Base-by-base conservation (phyloP, 345 rosid species). In the Lepidium didymum region DNA sequence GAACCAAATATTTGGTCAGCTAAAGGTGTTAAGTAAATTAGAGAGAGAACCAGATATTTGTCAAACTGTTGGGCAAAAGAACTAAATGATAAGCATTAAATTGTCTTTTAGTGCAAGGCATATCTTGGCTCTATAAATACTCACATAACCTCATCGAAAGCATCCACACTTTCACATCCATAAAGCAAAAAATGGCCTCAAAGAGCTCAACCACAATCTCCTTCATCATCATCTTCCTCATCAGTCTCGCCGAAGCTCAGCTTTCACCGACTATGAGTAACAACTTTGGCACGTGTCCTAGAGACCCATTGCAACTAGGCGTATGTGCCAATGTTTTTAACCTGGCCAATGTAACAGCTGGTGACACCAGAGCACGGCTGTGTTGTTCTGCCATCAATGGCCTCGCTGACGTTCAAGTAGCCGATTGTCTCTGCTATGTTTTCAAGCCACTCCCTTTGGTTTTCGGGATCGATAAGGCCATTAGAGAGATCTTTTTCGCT, bases 341-440 rank as follows among this genome's bases (percentile, higher is more conserved):
- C 62, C 42, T 58, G 13, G n/a, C 13, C 54, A 59, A 73, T 59
- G 27, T 73, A 27, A 13, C 14, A 5, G 72, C 25, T 16, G 77
- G 73, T 15, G 77, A 73, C 42, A 19, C 62, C 36, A 66, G 77
- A 29, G 72, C 77, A 37, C 49, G 4, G 38, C 3, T 42, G 4
- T 73, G 77, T 42, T 73, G 77, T 56, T 23, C 16, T 47, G 27
- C 50, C 18, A 23, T 33, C 33, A 59, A 10, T 8, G 62, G 72
- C 16, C 77, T 73, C 18, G 0, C 50, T 33, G 4, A 59, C 41
- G 43, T 73, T 27, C 72, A 66, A 66, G 62, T 67, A 34, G 67
- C 67, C 8, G 77, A 73, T 34, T 73, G 77, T 50, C 67, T 73
- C 38, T 73, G 77, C 62, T 66, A 6, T 59, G 21, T 73, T 47